Evolutionary conservation across 2,329 filamentous ascomycete species (phyloP).

Genomic region (Neospermospora avenae): DNA sequence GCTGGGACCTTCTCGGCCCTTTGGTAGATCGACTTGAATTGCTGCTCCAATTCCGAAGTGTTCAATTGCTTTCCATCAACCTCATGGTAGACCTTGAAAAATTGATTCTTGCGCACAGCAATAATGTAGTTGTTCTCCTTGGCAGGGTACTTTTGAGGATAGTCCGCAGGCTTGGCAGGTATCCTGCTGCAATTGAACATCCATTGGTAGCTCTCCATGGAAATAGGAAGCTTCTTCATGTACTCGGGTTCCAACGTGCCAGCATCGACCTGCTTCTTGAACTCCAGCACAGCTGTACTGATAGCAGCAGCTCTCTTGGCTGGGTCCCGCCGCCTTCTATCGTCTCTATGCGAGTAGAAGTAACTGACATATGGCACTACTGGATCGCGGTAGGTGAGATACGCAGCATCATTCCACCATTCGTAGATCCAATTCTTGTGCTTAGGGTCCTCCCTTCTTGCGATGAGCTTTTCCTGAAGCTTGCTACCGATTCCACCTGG

Average conservation of each 20-base stretch:
- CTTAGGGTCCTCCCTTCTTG: conserved; percentile 73
- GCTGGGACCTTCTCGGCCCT: conserved; percentile 68
- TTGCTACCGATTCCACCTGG: conserved; percentile 80
- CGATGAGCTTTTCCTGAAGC: conserved; percentile 84
- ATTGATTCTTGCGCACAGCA: conserved; percentile 91
- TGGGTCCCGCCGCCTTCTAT: conserved; percentile 81
- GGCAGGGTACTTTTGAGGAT: conserved; percentile 74
- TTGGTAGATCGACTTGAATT: conserved; percentile 83
- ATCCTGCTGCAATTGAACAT: conserved; percentile 97
- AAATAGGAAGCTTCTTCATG: conserved; percentile 96
- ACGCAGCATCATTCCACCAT: conserved; percentile 97
- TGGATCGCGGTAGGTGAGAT: conserved; percentile 89
- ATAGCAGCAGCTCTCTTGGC: conserved; percentile 92
- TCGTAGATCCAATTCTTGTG: conserved; percentile 93
- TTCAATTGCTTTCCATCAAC: conserved; percentile 82
- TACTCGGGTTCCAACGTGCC: conserved; percentile 91
- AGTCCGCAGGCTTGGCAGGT: conserved; percentile 76
- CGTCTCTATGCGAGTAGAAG: conserved; percentile 98
- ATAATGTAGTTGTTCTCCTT: conserved; percentile 82
- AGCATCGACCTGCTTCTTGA: conserved; percentile 87
- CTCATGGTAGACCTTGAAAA: conserved; percentile 88
- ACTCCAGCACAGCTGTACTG: conserved; percentile 79
- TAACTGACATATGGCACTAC: conserved; percentile 98
- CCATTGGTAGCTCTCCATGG: conserved; percentile 97
- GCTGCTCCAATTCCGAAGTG: conserved; percentile 81